Conservation (phyloP, 2,329 filamentous ascomycete species). For the Teratosphaeriaceae sp. region DNA sequence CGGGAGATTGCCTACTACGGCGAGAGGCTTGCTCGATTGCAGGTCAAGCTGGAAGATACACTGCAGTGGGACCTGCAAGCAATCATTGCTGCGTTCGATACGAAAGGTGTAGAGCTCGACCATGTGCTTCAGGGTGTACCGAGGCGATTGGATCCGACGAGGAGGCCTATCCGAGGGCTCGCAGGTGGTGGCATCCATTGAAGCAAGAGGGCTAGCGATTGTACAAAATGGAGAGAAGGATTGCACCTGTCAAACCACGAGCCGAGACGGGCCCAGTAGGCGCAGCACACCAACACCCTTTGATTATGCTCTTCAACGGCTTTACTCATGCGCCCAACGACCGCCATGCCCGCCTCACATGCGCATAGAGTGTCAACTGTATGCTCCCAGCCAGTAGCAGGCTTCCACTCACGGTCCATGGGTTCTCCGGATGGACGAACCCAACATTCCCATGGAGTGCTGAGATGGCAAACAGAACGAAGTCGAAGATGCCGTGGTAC, state of each 20-base stretch:
- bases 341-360: not conserved
- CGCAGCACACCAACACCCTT: too few species aligned
- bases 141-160: not conserved
- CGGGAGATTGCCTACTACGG: constrained; percentile 12
- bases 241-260: too few species aligned
- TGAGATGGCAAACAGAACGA: not conserved
- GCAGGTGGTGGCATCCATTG: constrained; percentile 2
- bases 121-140: constrained; percentile 6
- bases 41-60: constrained; percentile 11
- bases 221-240: too few species aligned
- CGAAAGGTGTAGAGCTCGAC: constrained; percentile 6
- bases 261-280: too few species aligned
- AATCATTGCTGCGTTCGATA: constrained; percentile 14
- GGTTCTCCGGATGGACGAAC: constrained; percentile 1
- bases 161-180: constrained; percentile 2
- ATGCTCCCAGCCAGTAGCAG: not conserved
- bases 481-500: constrained; percentile 1
- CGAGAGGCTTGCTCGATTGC: constrained; percentile 10
- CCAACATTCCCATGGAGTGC: constrained; percentile 3
- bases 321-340: not conserved
- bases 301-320: too few species aligned
- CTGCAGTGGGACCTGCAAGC: constrained; percentile 17
- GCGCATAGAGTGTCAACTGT: not conserved
- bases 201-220: too few species aligned
- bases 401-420: not conserved